These are phyloP conservation scores for Amaranthus cruentus DNA, from an alignment of 148 eudicot genomes.

Conservation along the genomic window DNA sequence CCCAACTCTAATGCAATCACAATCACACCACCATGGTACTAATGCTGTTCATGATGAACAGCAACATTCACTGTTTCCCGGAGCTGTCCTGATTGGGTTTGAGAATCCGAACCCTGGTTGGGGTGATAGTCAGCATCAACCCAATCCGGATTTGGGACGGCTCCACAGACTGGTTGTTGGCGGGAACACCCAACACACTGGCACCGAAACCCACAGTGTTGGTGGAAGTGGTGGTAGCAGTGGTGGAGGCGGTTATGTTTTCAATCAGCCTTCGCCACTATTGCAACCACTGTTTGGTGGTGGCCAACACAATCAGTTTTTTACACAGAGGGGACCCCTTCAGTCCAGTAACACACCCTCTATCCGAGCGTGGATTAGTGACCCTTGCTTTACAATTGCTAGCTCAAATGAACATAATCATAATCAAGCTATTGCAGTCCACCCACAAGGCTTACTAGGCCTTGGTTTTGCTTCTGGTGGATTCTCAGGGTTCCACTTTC, in stretches of 20 bases:
- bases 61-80: slow-evolving; percentile 35
- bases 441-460: slow-evolving; percentile 47
- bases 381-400: slow-evolving; percentile 34
- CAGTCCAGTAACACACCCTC: slow-evolving; percentile 98
- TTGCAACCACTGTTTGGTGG: slow-evolving; percentile 63
- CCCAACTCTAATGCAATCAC: slow-evolving; percentile 40
- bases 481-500: slow-evolving; percentile 76
- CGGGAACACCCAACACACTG: slow-evolving; percentile 38
- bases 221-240: slow-evolving; percentile 22
- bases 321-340: slow-evolving; percentile 99
- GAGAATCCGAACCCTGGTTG: slow-evolving; percentile 48
- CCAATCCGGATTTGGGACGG: slow-evolving; percentile 41
- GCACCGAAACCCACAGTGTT: slow-evolving; percentile 21
- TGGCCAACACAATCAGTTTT: slow-evolving; percentile 53
- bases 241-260: slow-evolving; percentile 39
- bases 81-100: slow-evolving; percentile 36
- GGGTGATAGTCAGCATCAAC: slow-evolving; percentile 47
- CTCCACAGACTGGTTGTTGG: slow-evolving; percentile 50
- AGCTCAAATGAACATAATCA: slow-evolving; percentile 24
- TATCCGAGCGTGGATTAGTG: slow-evolving; percentile 80
- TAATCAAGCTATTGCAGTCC: slow-evolving; percentile 40
- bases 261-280: slow-evolving; percentile 37
- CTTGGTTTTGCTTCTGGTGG: slow-evolving; percentile 35
- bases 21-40: slow-evolving; percentile 34
- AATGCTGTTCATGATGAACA: slow-evolving; percentile 19